A percentile compares a stretch with the other conserved stretches of the same genome.
Conservation (phyloP, 768 basidiomycete genomes). For the Agrocybe praecox region DNA sequence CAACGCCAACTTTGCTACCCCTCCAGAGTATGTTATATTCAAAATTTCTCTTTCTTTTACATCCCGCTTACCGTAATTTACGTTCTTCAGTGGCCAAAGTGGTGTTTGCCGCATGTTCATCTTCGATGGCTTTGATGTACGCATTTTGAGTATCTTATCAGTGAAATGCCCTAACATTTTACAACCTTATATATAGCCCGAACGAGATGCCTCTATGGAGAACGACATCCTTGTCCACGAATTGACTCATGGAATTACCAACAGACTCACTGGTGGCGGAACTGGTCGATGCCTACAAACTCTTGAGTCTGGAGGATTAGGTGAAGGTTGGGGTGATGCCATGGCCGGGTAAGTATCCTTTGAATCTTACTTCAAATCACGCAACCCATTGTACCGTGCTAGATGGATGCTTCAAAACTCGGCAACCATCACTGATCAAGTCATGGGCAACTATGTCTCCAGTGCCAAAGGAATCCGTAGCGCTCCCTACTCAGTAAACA, state of each 20-base stretch:
- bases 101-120: slow-evolving; percentile 33
- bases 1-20: slow-evolving; percentile 47
- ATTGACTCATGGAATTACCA: slow-evolving; percentile 50
- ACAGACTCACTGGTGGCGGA: slow-evolving; percentile 55
- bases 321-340: slow-evolving; percentile 70
- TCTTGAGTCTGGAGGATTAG: slow-evolving; percentile 66
- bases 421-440: slow-evolving; percentile 34
- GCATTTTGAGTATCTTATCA: neutral
- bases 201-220: slow-evolving; percentile 46
- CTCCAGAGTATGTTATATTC: slow-evolving; percentile 36
- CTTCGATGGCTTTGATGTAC: slow-evolving; percentile 22
- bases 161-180: neutral
- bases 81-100: slow-evolving; percentile 33
- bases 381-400: neutral
- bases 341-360: slow-evolving; percentile 37
- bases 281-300: slow-evolving; percentile 64
- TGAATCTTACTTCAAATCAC: neutral
- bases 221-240: slow-evolving; percentile 60
- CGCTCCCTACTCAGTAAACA: slow-evolving; percentile 56
- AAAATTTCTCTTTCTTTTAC: neutral
- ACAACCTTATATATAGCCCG: slow-evolving; percentile 15
- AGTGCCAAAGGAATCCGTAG: slow-evolving; percentile 53
- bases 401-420: slow-evolving; percentile 46
- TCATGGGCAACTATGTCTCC: slow-evolving; percentile 51
- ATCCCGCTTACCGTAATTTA: neutral